These are phyloP conservation scores for Juglanconis sp. DNA, from an alignment of 2,329 filamentous ascomycete genomes.

Conservation along the genomic window DNA sequence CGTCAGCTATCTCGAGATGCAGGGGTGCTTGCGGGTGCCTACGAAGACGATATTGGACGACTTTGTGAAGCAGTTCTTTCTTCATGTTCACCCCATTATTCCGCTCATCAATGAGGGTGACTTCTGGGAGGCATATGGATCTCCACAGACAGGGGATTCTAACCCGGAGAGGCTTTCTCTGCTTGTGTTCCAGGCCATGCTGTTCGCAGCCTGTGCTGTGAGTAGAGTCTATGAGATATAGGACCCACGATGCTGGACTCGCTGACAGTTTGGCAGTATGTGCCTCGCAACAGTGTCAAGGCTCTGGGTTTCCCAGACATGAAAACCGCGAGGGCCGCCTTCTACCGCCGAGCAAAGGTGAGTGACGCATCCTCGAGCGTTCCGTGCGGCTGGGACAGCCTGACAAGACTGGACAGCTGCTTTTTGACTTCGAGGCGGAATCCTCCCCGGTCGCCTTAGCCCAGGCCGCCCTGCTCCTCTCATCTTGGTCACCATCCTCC, in stretches of 20 bases:
- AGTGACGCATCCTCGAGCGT: neutral
- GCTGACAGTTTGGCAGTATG: slow-evolving; percentile 27
- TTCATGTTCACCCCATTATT: slow-evolving; percentile 44
- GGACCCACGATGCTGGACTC: neutral
- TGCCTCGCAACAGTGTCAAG: slow-evolving; percentile 37
- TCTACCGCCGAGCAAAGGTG: slow-evolving; percentile 43
- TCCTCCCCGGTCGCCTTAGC: slow-evolving; percentile 37
- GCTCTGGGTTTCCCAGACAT: slow-evolving; percentile 40
- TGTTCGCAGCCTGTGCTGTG: slow-evolving; percentile 42
- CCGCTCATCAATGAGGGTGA: slow-evolving; percentile 44
- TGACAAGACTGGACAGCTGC: slow-evolving; percentile 26
- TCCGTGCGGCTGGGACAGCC: neutral
- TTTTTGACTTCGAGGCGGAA: slow-evolving; percentile 44
- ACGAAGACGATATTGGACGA: slow-evolving; percentile 39
- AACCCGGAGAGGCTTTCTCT: slow-evolving; percentile 35
- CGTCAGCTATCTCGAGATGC: slow-evolving; percentile 43
- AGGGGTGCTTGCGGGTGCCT: slow-evolving; percentile 45
- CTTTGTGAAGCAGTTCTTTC: slow-evolving; percentile 46
- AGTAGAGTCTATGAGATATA: slow-evolving; percentile 11
- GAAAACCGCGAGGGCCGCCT: slow-evolving; percentile 39
- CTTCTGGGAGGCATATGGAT: slow-evolving; percentile 44
- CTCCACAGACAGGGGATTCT: slow-evolving; percentile 20
- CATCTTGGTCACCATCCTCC: slow-evolving; percentile 36
- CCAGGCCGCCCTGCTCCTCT: slow-evolving; percentile 41
- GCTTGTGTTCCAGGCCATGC: slow-evolving; percentile 43